A percentile compares a stretch with the other conserved stretches of the same genome.
Conservation (phyloP, 495 filamentous ascomycete genomes). For the Evansstolkia leycettana region DNA sequence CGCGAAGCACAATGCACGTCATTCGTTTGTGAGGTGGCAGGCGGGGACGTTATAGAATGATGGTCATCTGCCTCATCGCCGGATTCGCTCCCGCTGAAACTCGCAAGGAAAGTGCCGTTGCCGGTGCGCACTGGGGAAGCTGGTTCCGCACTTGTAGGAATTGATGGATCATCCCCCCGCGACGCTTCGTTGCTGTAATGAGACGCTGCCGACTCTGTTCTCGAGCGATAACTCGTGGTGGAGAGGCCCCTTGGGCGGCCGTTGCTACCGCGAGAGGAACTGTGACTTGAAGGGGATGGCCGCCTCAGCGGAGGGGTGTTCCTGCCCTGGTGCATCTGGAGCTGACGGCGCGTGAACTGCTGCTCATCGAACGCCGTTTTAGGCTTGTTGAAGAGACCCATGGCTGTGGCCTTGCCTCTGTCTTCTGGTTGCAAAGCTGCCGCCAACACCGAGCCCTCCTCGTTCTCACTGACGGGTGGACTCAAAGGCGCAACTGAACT, state of each 20-base stretch:
- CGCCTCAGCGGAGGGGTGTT: slow-evolving; percentile 29
- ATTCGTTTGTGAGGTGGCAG: slow-evolving; percentile 15
- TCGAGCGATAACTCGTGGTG: slow-evolving; percentile 30
- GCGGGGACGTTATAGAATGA: slow-evolving; percentile 13
- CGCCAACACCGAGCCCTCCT: slow-evolving; percentile 42
- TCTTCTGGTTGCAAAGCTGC: slow-evolving; percentile 62
- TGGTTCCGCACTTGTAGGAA: slow-evolving; percentile 12
- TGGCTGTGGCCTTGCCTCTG: slow-evolving; percentile 71
- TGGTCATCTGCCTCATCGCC: slow-evolving; percentile 25
- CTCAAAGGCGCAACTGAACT: slow-evolving; percentile 54
- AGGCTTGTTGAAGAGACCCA: slow-evolving; percentile 76
- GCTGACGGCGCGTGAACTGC: slow-evolving; percentile 70
- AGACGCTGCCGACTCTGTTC: slow-evolving; percentile 34
- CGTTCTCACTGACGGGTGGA: slow-evolving; percentile 58
- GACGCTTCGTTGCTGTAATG: slow-evolving; percentile 28
- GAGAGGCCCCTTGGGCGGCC: slow-evolving; percentile 28
- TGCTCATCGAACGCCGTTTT: slow-evolving; percentile 66
- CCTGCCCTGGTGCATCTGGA: slow-evolving; percentile 61
- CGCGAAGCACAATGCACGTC: slow-evolving; percentile 20
- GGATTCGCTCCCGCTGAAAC: slow-evolving; percentile 30
- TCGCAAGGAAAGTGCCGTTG: slow-evolving; percentile 30
- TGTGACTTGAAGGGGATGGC: slow-evolving; percentile 19
- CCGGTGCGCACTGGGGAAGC: slow-evolving; percentile 18
- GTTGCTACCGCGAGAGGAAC: slow-evolving; percentile 7
- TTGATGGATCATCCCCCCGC: slow-evolving; percentile 16